Conservation (phyloP, 108 stramenopile genomes). For the Fistulifera solaris region DNA sequence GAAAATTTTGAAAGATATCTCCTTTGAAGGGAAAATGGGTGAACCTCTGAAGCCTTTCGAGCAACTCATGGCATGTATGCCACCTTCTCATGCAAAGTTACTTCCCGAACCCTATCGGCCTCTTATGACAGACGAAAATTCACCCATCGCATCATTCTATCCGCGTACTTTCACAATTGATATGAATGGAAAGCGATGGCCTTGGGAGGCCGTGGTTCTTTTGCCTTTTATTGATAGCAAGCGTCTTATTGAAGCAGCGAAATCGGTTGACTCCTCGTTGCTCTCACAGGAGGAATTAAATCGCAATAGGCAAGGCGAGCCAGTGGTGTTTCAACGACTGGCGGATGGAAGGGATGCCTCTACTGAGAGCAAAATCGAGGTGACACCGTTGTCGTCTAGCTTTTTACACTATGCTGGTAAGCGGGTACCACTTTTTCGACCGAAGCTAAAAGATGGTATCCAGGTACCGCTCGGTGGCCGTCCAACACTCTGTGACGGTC, state of each 20-base stretch:
- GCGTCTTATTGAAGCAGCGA: conserved; percentile 59
- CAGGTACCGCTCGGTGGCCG: conserved; percentile 55
- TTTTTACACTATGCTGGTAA: conserved; percentile 24
- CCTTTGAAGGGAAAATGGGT: conserved; percentile 57
- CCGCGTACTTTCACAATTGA: conserved; percentile 77
- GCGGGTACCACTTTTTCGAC: conserved; percentile 34
- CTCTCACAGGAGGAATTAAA: conserved; percentile 55
- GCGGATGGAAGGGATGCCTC: background rate
- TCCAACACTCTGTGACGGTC: conserved; percentile 69
- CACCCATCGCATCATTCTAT: conserved; percentile 89
- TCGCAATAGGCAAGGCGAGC: conserved; percentile 48
- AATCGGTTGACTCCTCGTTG: conserved; percentile 27
- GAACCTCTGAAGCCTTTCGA: conserved; percentile 85
- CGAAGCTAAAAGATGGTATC: conserved; percentile 39
- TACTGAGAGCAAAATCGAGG: background rate
- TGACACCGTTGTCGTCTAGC: conserved; percentile 23
- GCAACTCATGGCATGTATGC: conserved; percentile 94
- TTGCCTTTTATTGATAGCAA: conserved; percentile 95
- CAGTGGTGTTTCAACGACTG: conserved; percentile 26
- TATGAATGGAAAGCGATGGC: conserved; percentile 90
- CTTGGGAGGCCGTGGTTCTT: conserved; percentile 96
- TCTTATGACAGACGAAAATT: conserved; percentile 78
- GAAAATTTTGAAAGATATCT: conserved; percentile 47
- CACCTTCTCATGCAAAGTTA: conserved; percentile 84
- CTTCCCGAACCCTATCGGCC: conserved; percentile 86